Percentiles rank a stretch among this genome's conserved stretches.
Evolutionary conservation across 1,139 yeast genomes (phyloP).

Genomic region (Blastobotrys ciferrii): DNA sequence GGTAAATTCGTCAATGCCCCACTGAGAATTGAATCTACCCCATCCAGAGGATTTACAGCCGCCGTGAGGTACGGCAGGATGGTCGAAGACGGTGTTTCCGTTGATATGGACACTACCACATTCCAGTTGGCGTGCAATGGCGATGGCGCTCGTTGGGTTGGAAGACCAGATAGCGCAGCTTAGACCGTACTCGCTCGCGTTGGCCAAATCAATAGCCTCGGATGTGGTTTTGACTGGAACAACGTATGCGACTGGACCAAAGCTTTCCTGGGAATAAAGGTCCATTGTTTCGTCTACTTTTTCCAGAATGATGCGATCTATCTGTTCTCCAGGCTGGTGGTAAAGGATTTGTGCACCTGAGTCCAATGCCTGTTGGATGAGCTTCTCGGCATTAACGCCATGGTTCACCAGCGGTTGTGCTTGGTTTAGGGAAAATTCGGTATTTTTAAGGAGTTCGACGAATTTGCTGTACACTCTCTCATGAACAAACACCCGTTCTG

Average conservation of each 20-base stretch:
- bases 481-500: constrained; percentile 71
- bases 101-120: constrained; percentile 55
- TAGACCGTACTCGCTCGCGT: constrained; percentile 42
- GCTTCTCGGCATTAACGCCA: constrained; percentile 25
- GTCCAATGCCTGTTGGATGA: constrained; percentile 44
- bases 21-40: constrained; percentile 51
- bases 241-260: constrained; percentile 50
- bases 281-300: constrained; percentile 40
- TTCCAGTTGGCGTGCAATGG: constrained; percentile 42
- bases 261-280: constrained; percentile 42
- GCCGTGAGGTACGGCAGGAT: constrained; percentile 54
- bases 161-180: constrained; percentile 48
- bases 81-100: constrained; percentile 47
- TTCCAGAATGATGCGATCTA: constrained; percentile 34
- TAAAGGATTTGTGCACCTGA: constrained; percentile 44
- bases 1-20: constrained; percentile 51
- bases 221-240: constrained; percentile 34
- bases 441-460: constrained; percentile 10
- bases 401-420: background rate
- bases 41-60: constrained; percentile 52
- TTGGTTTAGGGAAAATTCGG: background rate
- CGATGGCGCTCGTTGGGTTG: constrained; percentile 40
- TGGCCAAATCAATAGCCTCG: constrained; percentile 35
- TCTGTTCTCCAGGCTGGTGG: constrained; percentile 30
- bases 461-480: constrained; percentile 61